These are phyloP conservation scores for Geotrichum citri-aurantii DNA, from an alignment of 1,139 yeast genomes.

Conservation along the genomic window DNA sequence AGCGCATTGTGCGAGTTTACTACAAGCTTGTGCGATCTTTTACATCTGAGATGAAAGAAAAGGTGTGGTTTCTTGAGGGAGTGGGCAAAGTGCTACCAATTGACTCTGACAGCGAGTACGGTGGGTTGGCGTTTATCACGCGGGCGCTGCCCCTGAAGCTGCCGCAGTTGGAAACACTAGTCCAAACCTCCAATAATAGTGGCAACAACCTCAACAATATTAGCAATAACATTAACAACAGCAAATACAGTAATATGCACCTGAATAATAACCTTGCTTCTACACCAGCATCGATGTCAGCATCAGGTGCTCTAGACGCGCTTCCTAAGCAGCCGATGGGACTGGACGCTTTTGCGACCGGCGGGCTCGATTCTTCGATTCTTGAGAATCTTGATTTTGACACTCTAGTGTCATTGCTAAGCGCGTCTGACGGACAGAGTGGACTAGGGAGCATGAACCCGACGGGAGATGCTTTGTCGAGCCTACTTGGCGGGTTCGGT, in stretches of 20 bases:
- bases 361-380: neutral
- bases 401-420: neutral
- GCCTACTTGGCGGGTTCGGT: neutral
- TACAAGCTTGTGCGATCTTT: conserved; percentile 74
- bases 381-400: neutral
- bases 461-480: neutral
- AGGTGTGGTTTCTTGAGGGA: conserved; percentile 92
- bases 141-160: conserved; percentile 26
- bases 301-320: neutral
- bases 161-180: neutral
- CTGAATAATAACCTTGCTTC: neutral
- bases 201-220: neutral
- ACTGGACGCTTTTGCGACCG: neutral
- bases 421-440: neutral
- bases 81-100: conserved; percentile 66
- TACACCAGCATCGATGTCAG: neutral
- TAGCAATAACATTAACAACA: neutral
- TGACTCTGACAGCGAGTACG: conserved; percentile 36
- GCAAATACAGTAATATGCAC: neutral
- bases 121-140: conserved; percentile 37
- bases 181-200: neutral
- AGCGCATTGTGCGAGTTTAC: conserved; percentile 84
- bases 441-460: neutral
- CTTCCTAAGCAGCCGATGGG: neutral
- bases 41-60: conserved; percentile 80